Evolutionary conservation across 2,329 filamentous ascomycete species (phyloP).

Genomic region (Tothia fuscella): DNA sequence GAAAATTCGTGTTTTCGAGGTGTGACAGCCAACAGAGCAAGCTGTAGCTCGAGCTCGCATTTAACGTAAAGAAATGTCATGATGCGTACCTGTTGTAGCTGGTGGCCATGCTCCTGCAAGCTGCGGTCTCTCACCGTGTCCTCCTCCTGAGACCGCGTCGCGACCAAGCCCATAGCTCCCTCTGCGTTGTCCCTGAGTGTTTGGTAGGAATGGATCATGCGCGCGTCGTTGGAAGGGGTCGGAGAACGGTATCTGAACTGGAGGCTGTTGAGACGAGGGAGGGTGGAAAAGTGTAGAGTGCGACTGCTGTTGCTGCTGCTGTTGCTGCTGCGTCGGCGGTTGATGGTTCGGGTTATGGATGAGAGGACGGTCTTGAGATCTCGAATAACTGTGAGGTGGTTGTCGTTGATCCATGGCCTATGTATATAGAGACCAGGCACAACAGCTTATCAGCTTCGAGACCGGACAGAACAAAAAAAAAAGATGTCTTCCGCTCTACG

Average conservation of each 20-base stretch:
- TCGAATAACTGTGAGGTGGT: conserved; percentile 26
- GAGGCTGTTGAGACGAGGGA: conserved; percentile 24
- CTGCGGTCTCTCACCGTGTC: conserved; percentile 19
- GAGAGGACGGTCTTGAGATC: conserved; percentile 29
- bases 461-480: too few species aligned
- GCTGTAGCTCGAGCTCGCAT: neutral
- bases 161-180: conserved; percentile 29
- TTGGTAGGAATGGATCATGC: conserved; percentile 35
- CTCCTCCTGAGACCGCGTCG: conserved; percentile 15
- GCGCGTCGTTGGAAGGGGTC: conserved; percentile 36
- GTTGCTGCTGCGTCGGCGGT: conserved; percentile 20
- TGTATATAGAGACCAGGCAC: too few species aligned
- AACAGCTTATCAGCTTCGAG: too few species aligned
- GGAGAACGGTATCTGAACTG: conserved; percentile 33
- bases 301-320: conserved; percentile 28
- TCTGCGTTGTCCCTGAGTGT: conserved; percentile 25
- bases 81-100: conserved; percentile 24
- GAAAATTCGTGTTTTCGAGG: too few species aligned
- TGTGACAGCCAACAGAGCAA: too few species aligned
- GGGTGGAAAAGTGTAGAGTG: conserved; percentile 17
- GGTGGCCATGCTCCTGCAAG: conserved; percentile 21
- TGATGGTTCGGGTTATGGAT: conserved; percentile 47
- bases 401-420: conserved; percentile 25
- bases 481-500: too few species aligned
- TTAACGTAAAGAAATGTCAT: conserved; percentile 1